Base-by-base conservation (phyloP, 116 monocot species). In the Trichopus zeylanicus region DNA sequence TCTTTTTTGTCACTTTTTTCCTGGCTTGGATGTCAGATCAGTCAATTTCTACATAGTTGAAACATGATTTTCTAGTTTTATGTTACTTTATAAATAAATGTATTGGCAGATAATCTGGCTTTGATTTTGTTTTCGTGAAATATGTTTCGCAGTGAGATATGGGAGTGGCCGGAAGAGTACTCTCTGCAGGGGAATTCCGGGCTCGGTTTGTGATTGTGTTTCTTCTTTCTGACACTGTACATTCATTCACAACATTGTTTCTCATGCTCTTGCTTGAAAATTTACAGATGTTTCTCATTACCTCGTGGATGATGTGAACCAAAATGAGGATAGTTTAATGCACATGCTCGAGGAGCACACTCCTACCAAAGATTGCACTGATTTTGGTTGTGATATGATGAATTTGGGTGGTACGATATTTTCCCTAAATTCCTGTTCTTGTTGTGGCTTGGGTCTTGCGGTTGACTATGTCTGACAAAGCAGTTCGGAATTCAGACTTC, bases 291-390 rank as follows among this genome's bases (percentile, higher is more conserved):
- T 70, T 30, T 69, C 82, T 42, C 47, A 70, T 21, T 70, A 64
- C 47, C 54, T 91, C 53, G 87, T 87, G 97, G 79, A 78, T 59
- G 82, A 70, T 42, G 68, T 67, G 31, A 71, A 66, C 53, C 67
- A 68, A 59, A 70, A 75, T 61, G 85, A 71, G 33, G 79, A 80
- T 26, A 75, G 71, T 62, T 56, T 87, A 23, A 46, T 81, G 51
- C 70, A 51, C 79, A 79, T 82, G 66, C 61, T 97, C 12, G 81
- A 73, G 7, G 87, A 82, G 38, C 81, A 97, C 35, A 95, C 95
- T 26, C 95, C 97, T 18, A 69, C 76, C 39, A 91, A 91, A 66
- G 82, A 97, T 54, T 84, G 84, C 62, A 29, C 60, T 48, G 83
- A 80, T 42, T 73, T 79, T 53, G 60, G 56, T 21, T 56, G 56